phyloP scores from a whole-genome alignment of 176 grass and related monocot species.

The Ananas comosus region DNA sequence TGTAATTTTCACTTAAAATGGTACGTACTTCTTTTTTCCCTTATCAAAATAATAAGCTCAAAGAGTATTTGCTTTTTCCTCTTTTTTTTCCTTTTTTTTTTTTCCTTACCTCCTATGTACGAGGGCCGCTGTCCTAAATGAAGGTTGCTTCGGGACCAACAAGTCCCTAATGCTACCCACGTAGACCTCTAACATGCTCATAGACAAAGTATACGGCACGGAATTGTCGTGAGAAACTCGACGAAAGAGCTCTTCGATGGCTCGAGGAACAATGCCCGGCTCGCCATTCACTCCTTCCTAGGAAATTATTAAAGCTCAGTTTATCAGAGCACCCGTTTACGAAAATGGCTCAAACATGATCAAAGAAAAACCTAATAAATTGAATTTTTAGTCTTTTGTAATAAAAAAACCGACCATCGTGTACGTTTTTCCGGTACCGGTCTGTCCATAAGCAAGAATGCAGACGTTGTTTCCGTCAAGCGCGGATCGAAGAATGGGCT shows the following conservation, averaged over 20 bases:
- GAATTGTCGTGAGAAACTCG: slow-evolving; percentile 58
- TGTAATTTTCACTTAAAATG: too few relatives aligned
- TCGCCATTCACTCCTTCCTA: slow-evolving; percentile 74
- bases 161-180: slow-evolving; percentile 79
- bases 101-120: slow-evolving; percentile 35
- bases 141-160: slow-evolving; percentile 57
- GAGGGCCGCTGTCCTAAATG: slow-evolving; percentile 28
- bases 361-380: background rate
- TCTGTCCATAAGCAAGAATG: slow-evolving; percentile 71
- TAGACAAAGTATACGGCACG: slow-evolving; percentile 50
- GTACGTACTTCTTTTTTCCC: background rate
- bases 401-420: slow-evolving; percentile 47
- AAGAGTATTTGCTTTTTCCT: background rate
- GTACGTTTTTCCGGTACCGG: slow-evolving; percentile 74
- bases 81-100: background rate
- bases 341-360: slow-evolving; percentile 14
- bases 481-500: slow-evolving; percentile 67
- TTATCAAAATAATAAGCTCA: background rate
- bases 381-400: background rate
- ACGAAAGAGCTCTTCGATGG: slow-evolving; percentile 64
- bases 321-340: slow-evolving; percentile 3
- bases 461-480: slow-evolving; percentile 84
- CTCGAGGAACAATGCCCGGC: slow-evolving; percentile 53
- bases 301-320: slow-evolving; percentile 10
- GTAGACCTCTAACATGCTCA: slow-evolving; percentile 94